Evolutionary conservation across 2,329 filamentous ascomycete species (phyloP).

Genomic region (Alternaria ethzedia): DNA sequence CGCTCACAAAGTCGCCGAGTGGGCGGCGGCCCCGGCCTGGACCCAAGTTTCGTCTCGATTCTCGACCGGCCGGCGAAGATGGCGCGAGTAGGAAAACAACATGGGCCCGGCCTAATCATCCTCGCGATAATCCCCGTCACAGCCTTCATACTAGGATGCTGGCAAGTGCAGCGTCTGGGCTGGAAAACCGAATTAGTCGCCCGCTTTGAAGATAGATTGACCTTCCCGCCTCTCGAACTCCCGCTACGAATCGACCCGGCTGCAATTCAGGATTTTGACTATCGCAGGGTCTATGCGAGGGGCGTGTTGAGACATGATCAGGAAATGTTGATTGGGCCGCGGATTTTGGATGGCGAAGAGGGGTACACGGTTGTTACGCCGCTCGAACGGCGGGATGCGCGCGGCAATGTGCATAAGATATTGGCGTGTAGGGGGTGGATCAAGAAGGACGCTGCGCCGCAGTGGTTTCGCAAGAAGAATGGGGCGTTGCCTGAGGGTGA

Average conservation of each 20-base stretch:
- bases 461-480: slow-evolving; percentile 61
- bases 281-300: slow-evolving; percentile 77
- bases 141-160: slow-evolving; percentile 87
- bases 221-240: slow-evolving; percentile 83
- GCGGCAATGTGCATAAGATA: slow-evolving; percentile 63
- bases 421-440: slow-evolving; percentile 95
- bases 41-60: slow-evolving; percentile 81
- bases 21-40: slow-evolving; percentile 60
- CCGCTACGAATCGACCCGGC: slow-evolving; percentile 81
- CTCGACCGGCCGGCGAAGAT: slow-evolving; percentile 85
- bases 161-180: slow-evolving; percentile 90
- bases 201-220: slow-evolving; percentile 87
- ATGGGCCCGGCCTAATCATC: slow-evolving; percentile 81
- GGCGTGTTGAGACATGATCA: slow-evolving; percentile 83
- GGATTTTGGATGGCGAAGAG: slow-evolving; percentile 85
- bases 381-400: slow-evolving; percentile 70
- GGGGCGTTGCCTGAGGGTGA: slow-evolving; percentile 72
- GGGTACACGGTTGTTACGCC: slow-evolving; percentile 93
- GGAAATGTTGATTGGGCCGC: slow-evolving; percentile 95
- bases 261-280: slow-evolving; percentile 90
- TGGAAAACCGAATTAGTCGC: slow-evolving; percentile 96
- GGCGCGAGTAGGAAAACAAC: slow-evolving; percentile 74
- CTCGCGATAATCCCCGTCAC: slow-evolving; percentile 89
- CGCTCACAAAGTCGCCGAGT: slow-evolving; percentile 26
- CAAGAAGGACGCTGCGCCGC: slow-evolving; percentile 71